These are phyloP conservation scores for Biscutella laevigata DNA, from an alignment of 441 rosid genomes.

Conservation along the genomic window DNA sequence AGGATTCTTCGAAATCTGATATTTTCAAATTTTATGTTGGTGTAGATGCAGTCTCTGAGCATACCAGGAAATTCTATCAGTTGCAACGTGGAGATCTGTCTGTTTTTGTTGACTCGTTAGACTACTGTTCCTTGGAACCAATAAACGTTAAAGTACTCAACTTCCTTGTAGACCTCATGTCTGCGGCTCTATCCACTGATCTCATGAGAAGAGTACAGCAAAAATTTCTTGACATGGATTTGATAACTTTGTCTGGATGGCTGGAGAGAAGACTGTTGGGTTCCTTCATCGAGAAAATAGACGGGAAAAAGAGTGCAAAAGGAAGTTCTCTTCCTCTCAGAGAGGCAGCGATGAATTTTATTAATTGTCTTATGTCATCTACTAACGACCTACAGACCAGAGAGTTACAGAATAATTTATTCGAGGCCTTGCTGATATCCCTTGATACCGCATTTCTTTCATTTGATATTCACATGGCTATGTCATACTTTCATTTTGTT, in stretches of 20 bases:
- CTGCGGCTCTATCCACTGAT: constrained; percentile 54
- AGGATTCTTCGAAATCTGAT: constrained; percentile 53
- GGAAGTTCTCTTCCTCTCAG: constrained; percentile 63
- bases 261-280: constrained; percentile 91
- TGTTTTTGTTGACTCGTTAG: constrained; percentile 73
- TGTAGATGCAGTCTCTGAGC: constrained; percentile 38
- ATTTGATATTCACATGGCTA: constrained; percentile 72
- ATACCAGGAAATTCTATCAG: constrained; percentile 40
- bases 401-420: constrained; percentile 67
- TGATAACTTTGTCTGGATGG: constrained; percentile 66
- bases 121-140: constrained; percentile 62
- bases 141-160: constrained; percentile 80
- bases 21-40: constrained; percentile 71
- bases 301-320: constrained; percentile 43
- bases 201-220: constrained; percentile 57
- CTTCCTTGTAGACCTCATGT: constrained; percentile 80
- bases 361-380: constrained; percentile 55
- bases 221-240: constrained; percentile 70
- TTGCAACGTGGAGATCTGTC: constrained; percentile 64
- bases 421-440: constrained; percentile 75
- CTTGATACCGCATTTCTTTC: constrained; percentile 84
- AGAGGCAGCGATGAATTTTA: constrained; percentile 83
- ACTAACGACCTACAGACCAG: constrained; percentile 38
- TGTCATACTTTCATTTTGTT: constrained; percentile 75
- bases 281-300: constrained; percentile 45